Evolutionary conservation across 2,329 filamentous ascomycete genomes (phyloP), one percentile per base, ranked within the genome.

Genomic region (Nemania serpens): DNA sequence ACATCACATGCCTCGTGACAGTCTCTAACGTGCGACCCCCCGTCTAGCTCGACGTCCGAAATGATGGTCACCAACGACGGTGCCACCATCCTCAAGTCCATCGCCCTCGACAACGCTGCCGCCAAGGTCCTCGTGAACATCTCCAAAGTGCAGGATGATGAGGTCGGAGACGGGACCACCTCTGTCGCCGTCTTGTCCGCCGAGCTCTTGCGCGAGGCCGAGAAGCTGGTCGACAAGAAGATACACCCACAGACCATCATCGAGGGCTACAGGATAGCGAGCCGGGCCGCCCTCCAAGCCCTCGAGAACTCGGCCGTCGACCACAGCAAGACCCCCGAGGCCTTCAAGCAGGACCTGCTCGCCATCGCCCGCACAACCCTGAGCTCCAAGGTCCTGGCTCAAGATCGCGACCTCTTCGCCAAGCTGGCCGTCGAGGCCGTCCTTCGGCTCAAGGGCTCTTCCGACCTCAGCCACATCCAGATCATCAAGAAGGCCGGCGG

Each of bases 161-260:
- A 99, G 78, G 94, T 99, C 22, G 95, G 95, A 74, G 95, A 99
- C 75, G 95, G 95, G 61, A 99, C 95, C 47, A 99, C 95, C 20
- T 98, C 93, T n/a, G 95, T 99, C 58, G 90, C 95, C 45, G 95
- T 99, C 15, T 83, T 99, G 65, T 93, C 95, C 41, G 95, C 95
- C 61, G 95, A 99, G 81, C 85, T 99, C 62, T 84, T 99, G 66
- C 89, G 95, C 66, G 95, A 99, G 79, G 95, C 95, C 49, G 95
- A 99, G 82, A 94, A 96, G 81, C 86, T 99, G 51, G 92, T 99
- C 69, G 91, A 96, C 81, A 93, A 94, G 82, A 98, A 98, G 82
- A 97, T 99, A 71, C 95, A 99, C 78, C 95, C 95, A 53, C 95
- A 99, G 84, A 98, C 95, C 54, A 99, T 99, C 77, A 99, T 99